These are phyloP conservation scores for Dillenia suffruticosa DNA, from an alignment of 164 flowering plant species.

Conservation along the genomic window DNA sequence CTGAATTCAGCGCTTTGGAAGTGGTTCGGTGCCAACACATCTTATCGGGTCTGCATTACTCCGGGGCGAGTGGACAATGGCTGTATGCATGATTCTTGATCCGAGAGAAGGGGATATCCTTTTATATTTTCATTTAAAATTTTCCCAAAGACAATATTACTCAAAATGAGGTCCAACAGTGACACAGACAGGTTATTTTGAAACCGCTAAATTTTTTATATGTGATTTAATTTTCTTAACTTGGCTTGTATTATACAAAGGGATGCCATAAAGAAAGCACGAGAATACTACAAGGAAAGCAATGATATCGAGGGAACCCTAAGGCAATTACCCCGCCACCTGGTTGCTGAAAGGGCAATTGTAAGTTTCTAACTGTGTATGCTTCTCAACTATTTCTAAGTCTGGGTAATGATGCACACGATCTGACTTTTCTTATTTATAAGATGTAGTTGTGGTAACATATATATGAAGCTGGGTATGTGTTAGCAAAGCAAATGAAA, in stretches of 20 bases:
- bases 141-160: too few species aligned
- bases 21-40: conserved; percentile 91
- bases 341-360: conserved; percentile 87
- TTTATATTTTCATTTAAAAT: conserved; percentile 10
- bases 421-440: too few species aligned
- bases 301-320: conserved; percentile 79
- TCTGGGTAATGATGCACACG: too few species aligned
- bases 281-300: conserved; percentile 77
- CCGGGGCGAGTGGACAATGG: conserved; percentile 90
- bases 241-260: conserved; percentile 52
- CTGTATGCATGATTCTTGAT: conserved; percentile 79
- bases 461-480: too few species aligned
- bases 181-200: too few species aligned
- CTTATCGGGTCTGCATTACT: conserved; percentile 81
- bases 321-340: conserved; percentile 65
- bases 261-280: conserved; percentile 43
- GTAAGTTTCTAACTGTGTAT: conserved; percentile 40
- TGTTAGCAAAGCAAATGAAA: too few species aligned
- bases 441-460: too few species aligned
- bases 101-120: conserved; percentile 99
- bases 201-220: not conserved
- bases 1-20: conserved; percentile 83
- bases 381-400: not conserved
- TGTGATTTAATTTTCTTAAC: conserved; percentile 34
- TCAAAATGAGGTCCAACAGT: too few species aligned